These are phyloP conservation scores for Claviceps fusiformis DNA, from an alignment of 2,329 filamentous ascomycete genomes.

Conservation along the genomic window DNA sequence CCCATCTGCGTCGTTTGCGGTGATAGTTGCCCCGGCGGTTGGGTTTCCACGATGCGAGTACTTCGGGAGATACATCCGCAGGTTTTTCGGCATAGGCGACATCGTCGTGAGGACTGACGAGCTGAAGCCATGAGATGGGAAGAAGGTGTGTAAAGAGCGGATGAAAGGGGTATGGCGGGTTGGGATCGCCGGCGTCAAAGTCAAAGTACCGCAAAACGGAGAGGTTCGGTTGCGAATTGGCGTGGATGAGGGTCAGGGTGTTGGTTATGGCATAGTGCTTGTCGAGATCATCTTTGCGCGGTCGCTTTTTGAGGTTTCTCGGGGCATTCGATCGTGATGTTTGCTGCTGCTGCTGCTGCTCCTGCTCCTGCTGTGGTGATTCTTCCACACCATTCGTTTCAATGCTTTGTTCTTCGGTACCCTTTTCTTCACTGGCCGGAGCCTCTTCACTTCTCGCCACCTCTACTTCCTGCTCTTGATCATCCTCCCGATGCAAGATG, in stretches of 20 bases:
- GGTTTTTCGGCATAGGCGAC: slow-evolving; percentile 58
- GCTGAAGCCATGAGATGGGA: slow-evolving; percentile 80
- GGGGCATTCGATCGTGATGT: slow-evolving; percentile 2
- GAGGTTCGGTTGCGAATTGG: slow-evolving; percentile 77
- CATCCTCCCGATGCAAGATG: slow-evolving; percentile 44
- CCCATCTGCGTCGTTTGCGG: slow-evolving; percentile 78
- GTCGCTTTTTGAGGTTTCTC: slow-evolving; percentile 14
- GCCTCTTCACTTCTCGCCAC: background rate
- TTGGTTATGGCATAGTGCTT: slow-evolving; percentile 57
- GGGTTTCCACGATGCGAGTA: slow-evolving; percentile 59
- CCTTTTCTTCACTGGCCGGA: background rate
- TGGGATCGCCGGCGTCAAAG: slow-evolving; percentile 58
- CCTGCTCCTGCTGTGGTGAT: background rate
- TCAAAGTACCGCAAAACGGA: slow-evolving; percentile 79
- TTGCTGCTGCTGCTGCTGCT: background rate
- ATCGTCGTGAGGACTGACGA: slow-evolving; percentile 65
- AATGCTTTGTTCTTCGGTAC: background rate
- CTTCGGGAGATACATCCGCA: slow-evolving; percentile 40
- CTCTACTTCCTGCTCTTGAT: slow-evolving; percentile 10
- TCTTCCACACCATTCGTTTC: background rate
- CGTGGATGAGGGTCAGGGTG: slow-evolving; percentile 68
- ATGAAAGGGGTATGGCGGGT: slow-evolving; percentile 46
- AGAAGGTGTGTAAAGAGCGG: slow-evolving; percentile 73
- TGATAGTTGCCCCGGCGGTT: slow-evolving; percentile 75
- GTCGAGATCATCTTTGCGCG: slow-evolving; percentile 35